phyloP scores from a whole-genome alignment of 768 basidiomycete species.

The Tulasnella sp. region DNA sequence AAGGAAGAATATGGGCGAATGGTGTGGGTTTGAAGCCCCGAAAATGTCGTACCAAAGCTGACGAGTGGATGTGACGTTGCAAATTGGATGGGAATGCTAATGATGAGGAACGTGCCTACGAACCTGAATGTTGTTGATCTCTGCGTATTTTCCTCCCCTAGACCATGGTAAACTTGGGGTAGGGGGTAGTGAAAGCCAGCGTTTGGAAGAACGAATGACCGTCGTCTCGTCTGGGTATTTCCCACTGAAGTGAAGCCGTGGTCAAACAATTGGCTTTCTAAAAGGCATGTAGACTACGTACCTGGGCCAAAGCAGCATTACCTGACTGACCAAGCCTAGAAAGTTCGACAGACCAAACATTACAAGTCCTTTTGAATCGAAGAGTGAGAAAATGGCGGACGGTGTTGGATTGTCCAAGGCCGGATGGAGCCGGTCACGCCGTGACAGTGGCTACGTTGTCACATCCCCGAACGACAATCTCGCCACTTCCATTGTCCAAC shows the following conservation, averaged over 20 bases:
- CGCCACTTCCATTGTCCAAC: too few relatives aligned
- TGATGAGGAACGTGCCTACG: not conserved
- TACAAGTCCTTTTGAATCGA: too few relatives aligned
- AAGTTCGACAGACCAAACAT: not conserved
- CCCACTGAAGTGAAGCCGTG: not conserved
- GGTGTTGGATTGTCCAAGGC: not conserved
- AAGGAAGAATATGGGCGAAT: slow-evolving; percentile 4
- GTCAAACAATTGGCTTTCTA: not conserved
- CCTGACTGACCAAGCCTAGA: not conserved
- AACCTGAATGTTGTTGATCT: slow-evolving; percentile 2
- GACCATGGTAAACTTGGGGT: not conserved
- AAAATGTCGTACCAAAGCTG: slow-evolving; percentile 10
- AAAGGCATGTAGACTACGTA: not conserved
- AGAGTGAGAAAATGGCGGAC: not conserved
- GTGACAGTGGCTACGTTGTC: too few relatives aligned
- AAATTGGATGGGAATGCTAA: not conserved
- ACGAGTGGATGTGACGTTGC: not conserved
- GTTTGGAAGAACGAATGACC: not conserved
- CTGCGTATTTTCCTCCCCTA: not conserved
- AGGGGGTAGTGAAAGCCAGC: slow-evolving; percentile 2
- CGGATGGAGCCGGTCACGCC: not conserved
- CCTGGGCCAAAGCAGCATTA: not conserved
- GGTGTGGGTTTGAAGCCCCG: not conserved
- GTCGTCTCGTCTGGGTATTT: not conserved
- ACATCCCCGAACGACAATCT: too few relatives aligned